These are phyloP conservation scores for Vigna hirtella DNA, from an alignment of 306 rosid genomes.

Conservation along the genomic window DNA sequence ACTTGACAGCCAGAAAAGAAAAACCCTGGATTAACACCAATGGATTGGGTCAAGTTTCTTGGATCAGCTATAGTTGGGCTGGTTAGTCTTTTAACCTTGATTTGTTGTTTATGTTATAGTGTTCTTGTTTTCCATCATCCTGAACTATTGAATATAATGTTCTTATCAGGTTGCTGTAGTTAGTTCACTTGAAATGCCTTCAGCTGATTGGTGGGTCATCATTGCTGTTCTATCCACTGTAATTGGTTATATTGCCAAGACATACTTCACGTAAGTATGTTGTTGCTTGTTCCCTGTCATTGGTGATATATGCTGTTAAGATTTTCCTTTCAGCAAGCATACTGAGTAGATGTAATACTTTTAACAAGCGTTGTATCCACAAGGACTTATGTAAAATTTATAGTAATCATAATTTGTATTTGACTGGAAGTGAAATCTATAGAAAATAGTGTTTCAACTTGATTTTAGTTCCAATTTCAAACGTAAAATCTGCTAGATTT, in stretches of 20 bases:
- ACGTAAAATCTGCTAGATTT: too few species aligned
- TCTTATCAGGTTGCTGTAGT: constrained; percentile 80
- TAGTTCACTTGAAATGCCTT: constrained; percentile 83
- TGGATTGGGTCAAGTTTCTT: constrained; percentile 97
- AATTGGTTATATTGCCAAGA: constrained; percentile 88
- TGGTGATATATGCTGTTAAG: constrained; percentile 2
- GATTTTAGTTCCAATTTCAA: too few species aligned
- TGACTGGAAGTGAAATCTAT: too few species aligned
- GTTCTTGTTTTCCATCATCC: constrained; percentile 35
- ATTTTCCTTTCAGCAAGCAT: too few species aligned
- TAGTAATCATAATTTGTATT: too few species aligned
- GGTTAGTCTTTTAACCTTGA: constrained; percentile 59
- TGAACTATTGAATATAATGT: constrained; percentile 40
- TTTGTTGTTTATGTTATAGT: constrained; percentile 9
- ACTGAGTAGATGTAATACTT: too few species aligned
- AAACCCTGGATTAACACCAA: constrained; percentile 98
- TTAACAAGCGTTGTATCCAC: too few species aligned
- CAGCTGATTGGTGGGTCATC: constrained; percentile 86
- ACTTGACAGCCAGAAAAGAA: constrained; percentile 91
- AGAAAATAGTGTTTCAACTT: too few species aligned
- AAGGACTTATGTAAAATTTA: too few species aligned
- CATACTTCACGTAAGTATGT: constrained; percentile 84
- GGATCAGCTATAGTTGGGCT: constrained; percentile 90
- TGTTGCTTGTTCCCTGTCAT: background rate
- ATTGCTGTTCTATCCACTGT: constrained; percentile 84